Evolutionary conservation across 306 rosid species (phyloP).

Genomic region (Glycyrrhiza uralensis): DNA sequence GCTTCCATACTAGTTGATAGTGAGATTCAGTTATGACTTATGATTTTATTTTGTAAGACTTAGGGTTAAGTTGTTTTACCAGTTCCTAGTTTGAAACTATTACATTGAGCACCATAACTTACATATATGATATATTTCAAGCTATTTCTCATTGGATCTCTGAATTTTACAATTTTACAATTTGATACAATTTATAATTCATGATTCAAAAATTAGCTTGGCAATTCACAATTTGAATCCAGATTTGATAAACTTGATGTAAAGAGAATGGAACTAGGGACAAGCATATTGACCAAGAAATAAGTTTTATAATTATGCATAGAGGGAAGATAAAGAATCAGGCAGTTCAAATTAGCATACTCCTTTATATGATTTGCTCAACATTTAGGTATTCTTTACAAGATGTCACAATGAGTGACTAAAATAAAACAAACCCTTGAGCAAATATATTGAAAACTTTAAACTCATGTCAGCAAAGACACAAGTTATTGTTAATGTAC

Average conservation of each 20-base stretch:
- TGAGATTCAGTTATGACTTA: not conserved
- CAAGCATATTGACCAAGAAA: too few relatives aligned
- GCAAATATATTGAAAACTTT: not conserved
- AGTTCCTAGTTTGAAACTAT: not conserved
- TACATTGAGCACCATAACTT: not conserved
- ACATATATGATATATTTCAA: not conserved
- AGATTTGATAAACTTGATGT: not conserved
- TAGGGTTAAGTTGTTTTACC: not conserved
- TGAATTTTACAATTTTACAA: not conserved
- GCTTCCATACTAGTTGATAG: not conserved
- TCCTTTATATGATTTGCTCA: not conserved
- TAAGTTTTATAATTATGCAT: too few relatives aligned
- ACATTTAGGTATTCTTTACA: not conserved
- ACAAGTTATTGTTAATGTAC: conserved; percentile 36
- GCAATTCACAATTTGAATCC: not conserved
- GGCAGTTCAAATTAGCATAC: not conserved
- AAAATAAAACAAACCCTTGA: conserved; percentile 6
- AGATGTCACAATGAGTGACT: not conserved
- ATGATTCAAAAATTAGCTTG: not conserved
- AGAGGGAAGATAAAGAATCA: not conserved
- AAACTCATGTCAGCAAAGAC: not conserved
- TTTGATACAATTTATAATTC: not conserved
- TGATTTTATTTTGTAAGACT: not conserved
- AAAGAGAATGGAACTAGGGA: too few relatives aligned
- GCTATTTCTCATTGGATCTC: not conserved